Conservation (phyloP, 2,329 filamentous ascomycete species). For the Paramyrothecium sp. region DNA sequence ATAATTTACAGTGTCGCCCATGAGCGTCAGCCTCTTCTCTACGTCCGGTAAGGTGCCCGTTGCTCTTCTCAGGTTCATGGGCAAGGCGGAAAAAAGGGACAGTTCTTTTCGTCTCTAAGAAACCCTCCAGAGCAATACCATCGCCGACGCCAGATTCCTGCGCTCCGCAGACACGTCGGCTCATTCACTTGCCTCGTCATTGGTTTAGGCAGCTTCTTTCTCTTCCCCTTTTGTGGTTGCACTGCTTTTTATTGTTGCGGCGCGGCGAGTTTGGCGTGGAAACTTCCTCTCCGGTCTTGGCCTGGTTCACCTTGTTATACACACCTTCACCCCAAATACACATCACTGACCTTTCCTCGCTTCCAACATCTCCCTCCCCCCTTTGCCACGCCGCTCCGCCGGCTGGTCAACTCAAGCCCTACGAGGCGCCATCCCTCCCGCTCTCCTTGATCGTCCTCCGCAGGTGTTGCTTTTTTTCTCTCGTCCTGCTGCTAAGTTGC, state of each 20-base stretch:
- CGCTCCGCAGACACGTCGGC: not conserved
- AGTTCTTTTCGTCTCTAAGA: not conserved
- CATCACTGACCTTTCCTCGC: constrained; percentile 12
- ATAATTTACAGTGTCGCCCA: not conserved
- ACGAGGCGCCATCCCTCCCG: not conserved
- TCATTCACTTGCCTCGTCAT: not conserved
- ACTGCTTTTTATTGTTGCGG: not conserved
- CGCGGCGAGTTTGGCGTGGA: not conserved
- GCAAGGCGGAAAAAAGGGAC: not conserved
- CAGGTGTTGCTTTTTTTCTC: not conserved
- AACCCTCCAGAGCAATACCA: not conserved
- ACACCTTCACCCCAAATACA: constrained; percentile 5
- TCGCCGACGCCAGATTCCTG: not conserved
- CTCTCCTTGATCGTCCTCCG: not conserved
- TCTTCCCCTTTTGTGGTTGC: not conserved
- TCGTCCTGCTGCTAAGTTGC: not conserved
- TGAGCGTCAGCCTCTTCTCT: not conserved
- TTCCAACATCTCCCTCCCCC: constrained; percentile 2
- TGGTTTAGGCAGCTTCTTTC: not conserved
- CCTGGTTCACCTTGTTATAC: constrained; percentile 1
- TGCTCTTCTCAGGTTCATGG: not conserved
- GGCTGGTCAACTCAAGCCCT: not conserved
- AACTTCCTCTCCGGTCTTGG: not conserved
- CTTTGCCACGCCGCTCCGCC: not conserved
- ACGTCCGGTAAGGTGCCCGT: not conserved